Conservation (phyloP, 108 stramenopile genomes). For the Fistulifera pelliculosa region DNA sequence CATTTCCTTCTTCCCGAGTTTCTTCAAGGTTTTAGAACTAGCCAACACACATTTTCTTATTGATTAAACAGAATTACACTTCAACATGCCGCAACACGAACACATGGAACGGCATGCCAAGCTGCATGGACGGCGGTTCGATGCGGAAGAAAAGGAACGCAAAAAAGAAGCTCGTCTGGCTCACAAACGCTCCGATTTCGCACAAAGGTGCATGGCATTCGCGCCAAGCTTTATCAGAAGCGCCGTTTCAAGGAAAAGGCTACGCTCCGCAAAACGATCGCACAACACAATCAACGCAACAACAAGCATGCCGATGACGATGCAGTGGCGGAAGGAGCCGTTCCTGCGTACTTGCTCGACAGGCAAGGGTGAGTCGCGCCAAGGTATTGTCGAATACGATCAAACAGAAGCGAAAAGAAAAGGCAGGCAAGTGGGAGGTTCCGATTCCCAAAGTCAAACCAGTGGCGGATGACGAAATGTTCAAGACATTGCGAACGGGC, state of each 20-base stretch:
- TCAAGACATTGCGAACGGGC: conserved; percentile 89
- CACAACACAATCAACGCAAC: conserved; percentile 92
- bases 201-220: conserved; percentile 96
- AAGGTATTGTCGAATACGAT: conserved; percentile 98
- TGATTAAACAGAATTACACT: not conserved
- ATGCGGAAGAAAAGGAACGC: conserved; percentile 90
- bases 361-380: conserved; percentile 96
- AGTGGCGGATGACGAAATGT: conserved; percentile 99
- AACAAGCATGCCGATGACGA: conserved; percentile 96
- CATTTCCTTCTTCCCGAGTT: no score
- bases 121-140: conserved; percentile 96
- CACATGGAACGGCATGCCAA: conserved; percentile 99
- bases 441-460: conserved; percentile 98
- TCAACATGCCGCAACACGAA: conserved; percentile 97
- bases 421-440: conserved; percentile 99
- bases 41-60: not conserved
- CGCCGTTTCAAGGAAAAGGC: conserved; percentile 99
- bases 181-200: conserved; percentile 91
- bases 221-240: conserved; percentile 95
- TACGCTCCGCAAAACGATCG: conserved; percentile 98
- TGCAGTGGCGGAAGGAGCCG: conserved; percentile 90
- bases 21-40: no score
- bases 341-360: conserved; percentile 97
- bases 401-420: conserved; percentile 99
- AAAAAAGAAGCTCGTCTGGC: conserved; percentile 96